A percentile compares a stretch with the other conserved stretches of the same genome.
Evolutionary conservation across 2,329 filamentous ascomycete species (phyloP).

Genomic region (Lasiodiplodia hormozganensis): DNA sequence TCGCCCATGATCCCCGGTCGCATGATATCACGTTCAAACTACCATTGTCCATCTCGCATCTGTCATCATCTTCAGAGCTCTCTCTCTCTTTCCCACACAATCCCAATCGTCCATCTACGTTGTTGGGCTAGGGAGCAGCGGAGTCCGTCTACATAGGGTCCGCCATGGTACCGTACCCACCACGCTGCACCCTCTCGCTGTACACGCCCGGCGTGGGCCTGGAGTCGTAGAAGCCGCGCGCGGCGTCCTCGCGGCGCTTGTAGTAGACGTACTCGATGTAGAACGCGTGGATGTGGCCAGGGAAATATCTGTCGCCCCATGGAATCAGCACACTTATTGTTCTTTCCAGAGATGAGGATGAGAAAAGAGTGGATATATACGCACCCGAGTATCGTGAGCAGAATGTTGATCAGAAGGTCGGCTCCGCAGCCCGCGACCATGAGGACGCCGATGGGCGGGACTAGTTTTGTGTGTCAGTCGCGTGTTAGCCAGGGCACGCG

Average conservation of each 20-base stretch:
- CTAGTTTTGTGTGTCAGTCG: conserved; percentile 35
- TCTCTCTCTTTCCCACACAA: neutral
- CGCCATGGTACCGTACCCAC: neutral
- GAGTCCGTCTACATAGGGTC: neutral
- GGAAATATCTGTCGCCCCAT: conserved; percentile 64
- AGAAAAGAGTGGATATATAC: conserved; percentile 23
- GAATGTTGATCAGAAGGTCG: conserved; percentile 57
- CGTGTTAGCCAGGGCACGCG: neutral
- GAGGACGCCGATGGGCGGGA: conserved; percentile 58
- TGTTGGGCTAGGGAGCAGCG: neutral
- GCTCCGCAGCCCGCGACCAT: conserved; percentile 57
- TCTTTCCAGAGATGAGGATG: too few species aligned
- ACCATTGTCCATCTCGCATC: neutral
- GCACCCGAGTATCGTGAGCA: conserved; percentile 54
- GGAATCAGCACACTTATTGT: neutral
- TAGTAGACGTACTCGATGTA: conserved; percentile 86
- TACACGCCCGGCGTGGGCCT: conserved; percentile 72
- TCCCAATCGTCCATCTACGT: neutral
- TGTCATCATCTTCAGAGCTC: neutral
- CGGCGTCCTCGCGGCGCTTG: conserved; percentile 70
- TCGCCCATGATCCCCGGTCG: neutral
- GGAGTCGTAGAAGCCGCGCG: conserved; percentile 62
- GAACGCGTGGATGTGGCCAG: conserved; percentile 79
- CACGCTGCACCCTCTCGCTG: conserved; percentile 69
- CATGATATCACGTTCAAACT: neutral